Evolutionary conservation across 2,329 filamentous ascomycete genomes (phyloP), one percentile per base, ranked within the genome.

Genomic region (Sporothrix pallida): DNA sequence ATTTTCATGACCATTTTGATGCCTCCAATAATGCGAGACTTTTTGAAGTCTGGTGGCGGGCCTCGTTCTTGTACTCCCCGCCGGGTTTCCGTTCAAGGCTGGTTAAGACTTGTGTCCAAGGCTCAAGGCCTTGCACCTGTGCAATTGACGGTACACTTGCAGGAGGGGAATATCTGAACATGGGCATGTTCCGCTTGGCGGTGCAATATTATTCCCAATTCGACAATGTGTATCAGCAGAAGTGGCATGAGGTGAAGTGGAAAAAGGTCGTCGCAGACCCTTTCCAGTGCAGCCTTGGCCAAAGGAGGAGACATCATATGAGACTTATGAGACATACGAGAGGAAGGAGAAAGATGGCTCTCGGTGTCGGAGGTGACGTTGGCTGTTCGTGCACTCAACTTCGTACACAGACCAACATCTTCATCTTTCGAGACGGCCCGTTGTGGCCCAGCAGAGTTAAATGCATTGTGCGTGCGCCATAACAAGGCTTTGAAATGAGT

Each of bases 161-260:
- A 3, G 12, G 10, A 58, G 56, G 5, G 15, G 56, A 26, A 8
- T 37, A 26, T 60, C 13, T 13, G 26, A 60, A 37, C 23, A 31
- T 7, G 56, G 56, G 15, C 12, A 31, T 37, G 56, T 31, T 58
- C 23, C 23, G 56, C 56, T 60, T 60, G 56, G 56, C 56, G 26
- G 56, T 60, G 26, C 26, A 60, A 37, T 60, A 60, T 60, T 60
- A 20, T 13, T 15, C 56, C 23, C 56, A 31, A 58, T 58, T 37
- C 56, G 26, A 17, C 56, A 9, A 60, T n/a, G 4, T 60, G 56
- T 26, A 60, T 37, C 31, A 23, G 56, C 13, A 60, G 37, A 65
- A 65, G 60, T 65, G 37, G 60, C 60, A 65, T 46, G 60, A 65
- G 31, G 60, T 23, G 60, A 67, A 26, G 13, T 31, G 20, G 20